These are phyloP conservation scores for Betula pendula DNA, from an alignment of 306 rosid species.

Conservation along the genomic window DNA sequence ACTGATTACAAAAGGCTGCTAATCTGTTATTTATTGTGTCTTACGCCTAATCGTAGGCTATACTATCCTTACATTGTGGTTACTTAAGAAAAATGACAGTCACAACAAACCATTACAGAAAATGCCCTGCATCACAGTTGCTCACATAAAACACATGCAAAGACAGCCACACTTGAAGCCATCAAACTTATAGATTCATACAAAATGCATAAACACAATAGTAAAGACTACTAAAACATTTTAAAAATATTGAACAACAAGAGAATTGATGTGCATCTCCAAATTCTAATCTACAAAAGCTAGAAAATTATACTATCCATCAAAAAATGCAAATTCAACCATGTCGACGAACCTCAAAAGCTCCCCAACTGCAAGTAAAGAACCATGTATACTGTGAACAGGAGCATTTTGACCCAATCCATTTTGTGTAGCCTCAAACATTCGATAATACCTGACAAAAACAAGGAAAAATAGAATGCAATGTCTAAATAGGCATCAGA, in stretches of 20 bases:
- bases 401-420: constrained; percentile 96
- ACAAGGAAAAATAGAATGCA: constrained; percentile 22
- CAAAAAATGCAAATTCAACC: constrained; percentile 21
- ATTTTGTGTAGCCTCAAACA: constrained; percentile 97
- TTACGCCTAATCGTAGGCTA: no score
- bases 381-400: constrained; percentile 96
- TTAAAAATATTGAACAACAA: background rate
- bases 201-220: background rate
- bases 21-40: no score
- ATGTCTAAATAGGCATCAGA: constrained; percentile 4
- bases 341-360: constrained; percentile 74
- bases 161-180: background rate
- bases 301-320: constrained; percentile 3
- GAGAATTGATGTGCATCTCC: background rate
- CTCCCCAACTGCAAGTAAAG: constrained; percentile 98
- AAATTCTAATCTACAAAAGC: constrained; percentile 5
- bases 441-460: constrained; percentile 79
- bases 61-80: no score
- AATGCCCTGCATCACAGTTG: background rate
- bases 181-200: background rate
- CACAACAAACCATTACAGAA: no score
- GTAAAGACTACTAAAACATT: background rate
- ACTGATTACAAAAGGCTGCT: no score
- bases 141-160: background rate
- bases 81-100: no score